phyloP scores from a whole-genome alignment of 148 eudicot genomes.

The Tetragonia tetragonoides region DNA sequence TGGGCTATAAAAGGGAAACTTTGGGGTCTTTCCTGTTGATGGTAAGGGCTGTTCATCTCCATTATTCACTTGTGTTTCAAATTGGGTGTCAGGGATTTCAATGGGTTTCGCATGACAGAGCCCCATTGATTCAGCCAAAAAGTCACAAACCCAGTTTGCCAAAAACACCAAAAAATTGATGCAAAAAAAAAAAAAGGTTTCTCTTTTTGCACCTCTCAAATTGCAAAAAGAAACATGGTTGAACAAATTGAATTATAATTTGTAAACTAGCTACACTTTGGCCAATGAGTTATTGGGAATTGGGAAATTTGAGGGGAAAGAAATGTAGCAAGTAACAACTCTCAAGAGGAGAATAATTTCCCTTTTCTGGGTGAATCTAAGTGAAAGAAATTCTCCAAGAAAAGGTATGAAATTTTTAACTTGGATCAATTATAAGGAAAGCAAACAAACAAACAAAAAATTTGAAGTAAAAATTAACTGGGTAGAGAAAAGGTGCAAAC shows the following conservation, averaged over 20 bases:
- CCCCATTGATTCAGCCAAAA: constrained; percentile 65
- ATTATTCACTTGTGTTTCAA: constrained; percentile 33
- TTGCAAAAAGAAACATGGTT: constrained; percentile 8
- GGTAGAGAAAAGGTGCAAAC: constrained; percentile 33
- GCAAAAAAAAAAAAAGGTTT: background rate
- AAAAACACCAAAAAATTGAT: constrained; percentile 12
- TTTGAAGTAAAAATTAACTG: constrained; percentile 13
- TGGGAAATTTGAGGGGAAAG: constrained; percentile 10
- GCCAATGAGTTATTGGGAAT: background rate
- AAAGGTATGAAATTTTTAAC: constrained; percentile 5
- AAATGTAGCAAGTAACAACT: constrained; percentile 7
- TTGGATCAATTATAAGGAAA: constrained; percentile 12
- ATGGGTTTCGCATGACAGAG: constrained; percentile 91
- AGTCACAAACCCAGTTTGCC: constrained; percentile 24
- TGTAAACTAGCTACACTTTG: background rate
- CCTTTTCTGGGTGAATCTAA: background rate
- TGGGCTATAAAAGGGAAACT: constrained; percentile 85
- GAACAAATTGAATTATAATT: constrained; percentile 1
- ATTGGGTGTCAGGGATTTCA: constrained; percentile 44
- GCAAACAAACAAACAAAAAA: background rate
- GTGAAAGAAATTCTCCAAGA: background rate
- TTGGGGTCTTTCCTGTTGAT: constrained; percentile 44
- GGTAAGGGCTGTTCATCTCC: constrained; percentile 22
- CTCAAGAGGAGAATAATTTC: background rate
- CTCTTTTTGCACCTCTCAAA: constrained; percentile 3